Evolutionary conservation across 2,329 filamentous ascomycete genomes (phyloP).

Genomic region (Ceratocystis eucalypticola): DNA sequence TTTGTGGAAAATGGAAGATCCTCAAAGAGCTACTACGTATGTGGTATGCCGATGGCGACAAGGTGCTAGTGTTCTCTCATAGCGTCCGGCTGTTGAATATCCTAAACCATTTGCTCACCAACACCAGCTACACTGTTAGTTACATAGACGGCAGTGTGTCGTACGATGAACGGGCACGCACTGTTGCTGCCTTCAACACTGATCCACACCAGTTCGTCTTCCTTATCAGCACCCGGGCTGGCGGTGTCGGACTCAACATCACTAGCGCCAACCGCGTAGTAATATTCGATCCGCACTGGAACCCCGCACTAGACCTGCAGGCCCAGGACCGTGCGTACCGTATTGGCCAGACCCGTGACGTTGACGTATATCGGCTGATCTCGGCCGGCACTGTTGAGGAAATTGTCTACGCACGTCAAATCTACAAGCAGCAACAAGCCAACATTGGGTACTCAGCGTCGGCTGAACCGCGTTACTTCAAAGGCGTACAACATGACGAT

Average conservation of each 20-base stretch:
- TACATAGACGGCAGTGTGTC: conserved; percentile 78
- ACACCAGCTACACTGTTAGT: conserved; percentile 79
- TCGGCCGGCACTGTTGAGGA: conserved; percentile 91
- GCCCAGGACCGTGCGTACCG: conserved; percentile 93
- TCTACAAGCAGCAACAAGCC: conserved; percentile 98
- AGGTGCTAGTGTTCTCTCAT: conserved; percentile 90
- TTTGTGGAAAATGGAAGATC: conserved; percentile 94
- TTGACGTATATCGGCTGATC: conserved; percentile 88
- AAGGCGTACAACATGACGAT: conserved; percentile 74
- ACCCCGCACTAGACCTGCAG: conserved; percentile 85
- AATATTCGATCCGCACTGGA: conserved; percentile 95
- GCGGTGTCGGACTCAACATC: conserved; percentile 89
- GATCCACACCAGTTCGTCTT: conserved; percentile 85
- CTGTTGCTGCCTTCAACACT: conserved; percentile 83
- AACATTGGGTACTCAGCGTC: conserved; percentile 95
- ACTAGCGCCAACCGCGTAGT: conserved; percentile 97
- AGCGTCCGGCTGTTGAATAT: conserved; percentile 76
- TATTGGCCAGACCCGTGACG: conserved; percentile 82
- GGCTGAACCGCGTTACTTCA: conserved; percentile 86
- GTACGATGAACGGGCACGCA: conserved; percentile 68
- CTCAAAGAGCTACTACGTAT: conserved; percentile 73
- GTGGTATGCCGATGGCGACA: conserved; percentile 83
- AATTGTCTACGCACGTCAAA: conserved; percentile 90
- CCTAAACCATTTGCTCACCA: conserved; percentile 70
- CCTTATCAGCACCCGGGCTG: conserved; percentile 84